Evolutionary conservation across 2,329 filamentous ascomycete species (phyloP).

Genomic region (Teratosphaeria viscida): DNA sequence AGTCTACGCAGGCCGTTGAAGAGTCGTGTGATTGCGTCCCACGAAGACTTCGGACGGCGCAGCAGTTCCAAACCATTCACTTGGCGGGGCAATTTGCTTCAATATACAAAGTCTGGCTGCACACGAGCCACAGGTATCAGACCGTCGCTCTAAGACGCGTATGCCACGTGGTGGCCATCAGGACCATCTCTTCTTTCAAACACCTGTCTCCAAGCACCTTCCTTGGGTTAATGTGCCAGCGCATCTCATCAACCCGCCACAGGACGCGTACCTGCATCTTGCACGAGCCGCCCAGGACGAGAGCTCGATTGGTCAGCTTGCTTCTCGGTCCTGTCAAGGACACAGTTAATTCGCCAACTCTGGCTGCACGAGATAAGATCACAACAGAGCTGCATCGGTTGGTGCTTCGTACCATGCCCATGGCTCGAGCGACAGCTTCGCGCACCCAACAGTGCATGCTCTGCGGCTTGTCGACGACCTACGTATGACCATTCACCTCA

Average conservation of each 20-base stretch:
- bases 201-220: background rate
- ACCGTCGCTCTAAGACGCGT: background rate
- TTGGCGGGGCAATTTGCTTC: background rate
- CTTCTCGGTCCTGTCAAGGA: background rate
- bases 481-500: conserved; percentile 3
- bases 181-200: no score
- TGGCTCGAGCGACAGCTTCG: background rate
- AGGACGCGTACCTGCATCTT: background rate
- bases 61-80: background rate
- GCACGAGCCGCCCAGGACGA: background rate
- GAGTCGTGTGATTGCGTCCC: background rate
- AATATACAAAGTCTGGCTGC: background rate
- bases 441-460: background rate
- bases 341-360: background rate
- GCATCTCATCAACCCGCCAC: background rate
- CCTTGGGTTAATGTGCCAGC: background rate
- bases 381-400: background rate
- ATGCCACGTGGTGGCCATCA: background rate
- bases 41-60: background rate
- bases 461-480: background rate
- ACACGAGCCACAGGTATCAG: background rate
- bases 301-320: background rate
- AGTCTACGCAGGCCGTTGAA: background rate
- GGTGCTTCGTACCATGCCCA: background rate
- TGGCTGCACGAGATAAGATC: background rate